phyloP scores from a whole-genome alignment of 176 grass and related monocot species.

The Chrysopogon serrulatus region DNA sequence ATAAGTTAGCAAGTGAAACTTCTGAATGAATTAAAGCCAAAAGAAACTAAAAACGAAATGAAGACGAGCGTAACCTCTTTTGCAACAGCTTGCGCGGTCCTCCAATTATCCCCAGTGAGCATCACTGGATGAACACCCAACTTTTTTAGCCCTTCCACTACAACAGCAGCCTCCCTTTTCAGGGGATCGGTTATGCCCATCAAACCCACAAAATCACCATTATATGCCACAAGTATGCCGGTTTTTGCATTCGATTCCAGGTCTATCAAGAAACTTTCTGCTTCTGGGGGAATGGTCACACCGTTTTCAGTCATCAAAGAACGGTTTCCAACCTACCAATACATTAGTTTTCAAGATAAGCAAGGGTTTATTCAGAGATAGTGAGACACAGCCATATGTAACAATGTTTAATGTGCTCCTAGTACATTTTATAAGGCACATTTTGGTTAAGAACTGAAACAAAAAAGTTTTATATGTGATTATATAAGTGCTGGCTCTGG shows the following conservation, averaged over 20 bases:
- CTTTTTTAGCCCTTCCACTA: slow-evolving; percentile 88
- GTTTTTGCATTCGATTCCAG: slow-evolving; percentile 95
- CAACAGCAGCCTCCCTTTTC: slow-evolving; percentile 92
- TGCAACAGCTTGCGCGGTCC: slow-evolving; percentile 84
- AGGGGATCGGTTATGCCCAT: slow-evolving; percentile 89
- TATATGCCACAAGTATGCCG: slow-evolving; percentile 84
- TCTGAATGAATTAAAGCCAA: background rate
- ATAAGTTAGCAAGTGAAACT: background rate
- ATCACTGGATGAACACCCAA: slow-evolving; percentile 93
- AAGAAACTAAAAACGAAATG: background rate
- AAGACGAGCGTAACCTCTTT: slow-evolving; percentile 55
- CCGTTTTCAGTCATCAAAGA: slow-evolving; percentile 62
- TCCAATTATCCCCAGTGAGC: slow-evolving; percentile 93
- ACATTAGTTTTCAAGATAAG: slow-evolving; percentile 25
- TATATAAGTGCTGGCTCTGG: background rate
- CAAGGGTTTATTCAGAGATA: slow-evolving; percentile 1
- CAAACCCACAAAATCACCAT: slow-evolving; percentile 60
- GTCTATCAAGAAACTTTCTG: slow-evolving; percentile 77
- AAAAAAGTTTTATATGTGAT: background rate
- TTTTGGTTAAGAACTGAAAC: background rate
- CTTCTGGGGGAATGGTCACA: slow-evolving; percentile 57
- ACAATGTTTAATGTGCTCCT: background rate
- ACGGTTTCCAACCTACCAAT: slow-evolving; percentile 68
- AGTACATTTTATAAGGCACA: background rate
- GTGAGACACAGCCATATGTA: background rate